Evolutionary conservation across 1,139 yeast species (phyloP).

Genomic region (Meyerozyma carpophila): DNA sequence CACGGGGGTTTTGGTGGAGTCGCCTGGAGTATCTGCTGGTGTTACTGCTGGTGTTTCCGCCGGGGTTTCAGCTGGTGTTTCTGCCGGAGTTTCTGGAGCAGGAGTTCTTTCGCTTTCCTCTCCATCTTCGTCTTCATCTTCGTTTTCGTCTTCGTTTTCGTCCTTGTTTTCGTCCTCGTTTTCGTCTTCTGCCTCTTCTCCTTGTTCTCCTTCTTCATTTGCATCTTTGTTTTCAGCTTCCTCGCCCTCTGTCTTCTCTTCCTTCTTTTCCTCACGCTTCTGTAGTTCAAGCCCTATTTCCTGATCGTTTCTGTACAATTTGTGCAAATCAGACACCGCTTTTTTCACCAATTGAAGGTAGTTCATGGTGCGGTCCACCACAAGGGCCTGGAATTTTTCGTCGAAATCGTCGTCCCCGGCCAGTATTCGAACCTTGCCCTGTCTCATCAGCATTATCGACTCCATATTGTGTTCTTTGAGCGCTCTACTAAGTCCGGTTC

Average conservation of each 20-base stretch:
- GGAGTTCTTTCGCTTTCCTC: constrained; percentile 6
- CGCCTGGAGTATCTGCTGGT: not conserved
- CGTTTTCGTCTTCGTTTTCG: constrained; percentile 3
- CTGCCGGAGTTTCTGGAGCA: constrained; percentile 8
- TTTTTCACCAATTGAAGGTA: constrained; percentile 23
- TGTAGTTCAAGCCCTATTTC: not conserved
- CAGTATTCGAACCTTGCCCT: constrained; percentile 15
- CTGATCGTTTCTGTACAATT: not conserved
- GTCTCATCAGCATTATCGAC: constrained; percentile 15
- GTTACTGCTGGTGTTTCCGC: not conserved
- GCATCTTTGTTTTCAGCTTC: not conserved
- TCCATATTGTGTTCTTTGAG: constrained; percentile 11
- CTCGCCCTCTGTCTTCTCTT: not conserved
- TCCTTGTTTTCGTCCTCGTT: constrained; percentile 6
- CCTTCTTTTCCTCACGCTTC: not conserved
- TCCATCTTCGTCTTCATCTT: constrained; percentile 5
- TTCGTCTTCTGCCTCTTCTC: constrained; percentile 1
- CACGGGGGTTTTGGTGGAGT: not conserved
- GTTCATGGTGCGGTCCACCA: constrained; percentile 19
- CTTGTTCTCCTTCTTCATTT: not conserved
- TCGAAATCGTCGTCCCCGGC: constrained; percentile 12
- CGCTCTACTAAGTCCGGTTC: constrained; percentile 7
- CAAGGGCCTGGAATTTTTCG: constrained; percentile 18
- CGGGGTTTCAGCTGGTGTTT: not conserved
- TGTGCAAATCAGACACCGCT: constrained; percentile 21